Evolutionary conservation across 176 grass and related monocot species (phyloP).

Genomic region (Rhynchospora breviuscula): DNA sequence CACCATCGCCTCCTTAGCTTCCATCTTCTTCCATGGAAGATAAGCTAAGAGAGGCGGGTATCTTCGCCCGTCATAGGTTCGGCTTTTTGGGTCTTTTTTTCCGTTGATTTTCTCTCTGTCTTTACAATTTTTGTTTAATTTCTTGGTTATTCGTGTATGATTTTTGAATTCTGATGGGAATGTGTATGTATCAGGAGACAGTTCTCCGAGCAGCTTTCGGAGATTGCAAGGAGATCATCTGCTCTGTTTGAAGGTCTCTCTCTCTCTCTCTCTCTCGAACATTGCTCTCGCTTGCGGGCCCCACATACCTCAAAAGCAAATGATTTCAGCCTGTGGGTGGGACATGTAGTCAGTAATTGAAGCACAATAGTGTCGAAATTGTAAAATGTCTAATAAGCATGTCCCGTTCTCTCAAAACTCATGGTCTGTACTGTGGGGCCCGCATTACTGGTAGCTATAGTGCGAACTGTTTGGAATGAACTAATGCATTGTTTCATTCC

Average conservation of each 20-base stretch:
- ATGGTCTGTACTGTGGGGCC: not conserved
- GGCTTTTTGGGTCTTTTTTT: not conserved
- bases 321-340: not conserved
- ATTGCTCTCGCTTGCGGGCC: not conserved
- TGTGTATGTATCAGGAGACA: conserved; percentile 21
- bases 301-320: not conserved
- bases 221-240: conserved; percentile 1
- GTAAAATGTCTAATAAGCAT: not conserved
- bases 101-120: not conserved
- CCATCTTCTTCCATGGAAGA: conserved; percentile 11
- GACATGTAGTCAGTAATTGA: not conserved
- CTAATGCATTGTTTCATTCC: not conserved
- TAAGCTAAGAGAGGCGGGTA: conserved; percentile 12
- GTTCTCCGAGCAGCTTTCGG: conserved; percentile 17
- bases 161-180: not conserved
- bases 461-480: not conserved
- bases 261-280: not conserved
- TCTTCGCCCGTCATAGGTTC: conserved; percentile 9
- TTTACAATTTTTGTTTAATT: not conserved
- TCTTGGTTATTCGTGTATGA: not conserved
- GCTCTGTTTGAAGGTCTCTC: conserved; percentile 18
- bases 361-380: not conserved
- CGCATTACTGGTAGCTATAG: not conserved
- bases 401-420: not conserved
- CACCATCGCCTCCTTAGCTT: not conserved